Evolutionary conservation across 192 early-diverging fungal species (phyloP), one percentile per base, ranked within the genome.

Genomic region (Rhizoclosmatium sp.): DNA sequence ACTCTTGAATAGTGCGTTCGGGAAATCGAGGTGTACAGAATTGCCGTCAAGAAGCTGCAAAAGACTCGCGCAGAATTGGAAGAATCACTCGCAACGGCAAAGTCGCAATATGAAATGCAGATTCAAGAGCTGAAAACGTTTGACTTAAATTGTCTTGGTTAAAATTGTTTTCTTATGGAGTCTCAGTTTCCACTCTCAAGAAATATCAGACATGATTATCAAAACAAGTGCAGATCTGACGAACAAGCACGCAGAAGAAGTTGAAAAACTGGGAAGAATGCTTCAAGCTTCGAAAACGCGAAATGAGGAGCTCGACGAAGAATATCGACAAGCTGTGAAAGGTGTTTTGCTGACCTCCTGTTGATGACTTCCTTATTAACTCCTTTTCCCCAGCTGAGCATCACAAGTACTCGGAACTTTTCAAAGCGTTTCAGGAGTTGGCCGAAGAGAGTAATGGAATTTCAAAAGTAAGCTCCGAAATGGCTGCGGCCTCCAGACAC

Each of bases 241-340:
- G 21, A 66, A 61, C 7, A 47, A 44, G 40, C 83, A 87, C 61
- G 39, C 58, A 66, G 60, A 40, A n/a, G 82, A 89, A 66, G 12
- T 83, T 7, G 79, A 88, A 12, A 62, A 68, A 2, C 3, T 89
- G 3, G 41, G 58, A 10, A 64, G 68, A 51, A 59, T 64, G 42
- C 56, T 84, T 39, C 40, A n/a, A 19, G 45, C 45, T 44, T 51
- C 81, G 12, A 60, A 74, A 65, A 45, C 76, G 12, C 82, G 83
- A 10, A 85, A 85, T 67, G 44, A 49, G 42, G 80, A 64, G 4
- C 75, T 89, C 56, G 88, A 89, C 54, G 66, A 71, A 21, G 88
- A 89, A 62, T 85, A 79, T 66, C 72, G 81, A n/a, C 61, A 71
- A 19, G 64, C 47, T 14, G 77, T 86, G 16, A 80, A 79, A 78